These are phyloP conservation scores for Phytophthora fragariaefolia DNA, from an alignment of 352 stramenopile species.

Conservation along the genomic window DNA sequence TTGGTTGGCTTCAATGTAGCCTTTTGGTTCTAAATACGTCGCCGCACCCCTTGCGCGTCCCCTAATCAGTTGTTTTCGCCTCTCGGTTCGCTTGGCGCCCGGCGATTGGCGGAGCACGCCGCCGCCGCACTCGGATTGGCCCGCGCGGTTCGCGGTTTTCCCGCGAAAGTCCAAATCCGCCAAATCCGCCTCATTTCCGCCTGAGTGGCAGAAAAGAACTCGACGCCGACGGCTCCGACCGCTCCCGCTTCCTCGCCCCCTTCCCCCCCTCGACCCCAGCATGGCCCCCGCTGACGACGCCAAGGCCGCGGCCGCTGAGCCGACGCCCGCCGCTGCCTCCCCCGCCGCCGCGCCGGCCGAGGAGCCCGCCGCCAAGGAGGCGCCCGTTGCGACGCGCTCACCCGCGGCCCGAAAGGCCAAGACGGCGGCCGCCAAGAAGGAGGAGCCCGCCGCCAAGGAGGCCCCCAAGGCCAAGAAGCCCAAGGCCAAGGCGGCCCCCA, in stretches of 20 bases:
- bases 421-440: constrained; percentile 52
- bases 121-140: constrained; percentile 24
- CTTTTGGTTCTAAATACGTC: constrained; percentile 28
- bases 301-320: constrained; percentile 57
- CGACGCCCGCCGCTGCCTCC: constrained; percentile 32
- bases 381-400: constrained; percentile 45
- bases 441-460: constrained; percentile 36
- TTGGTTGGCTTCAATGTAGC: constrained; percentile 11
- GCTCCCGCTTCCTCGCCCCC: constrained; percentile 12
- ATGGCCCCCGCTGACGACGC: constrained; percentile 60
- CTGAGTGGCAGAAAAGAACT: constrained; percentile 55
- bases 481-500: constrained; percentile 47
- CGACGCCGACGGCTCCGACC: constrained; percentile 42
- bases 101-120: constrained; percentile 43
- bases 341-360: constrained; percentile 25
- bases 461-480: constrained; percentile 73
- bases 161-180: constrained; percentile 35
- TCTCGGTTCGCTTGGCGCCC: constrained; percentile 9
- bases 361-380: constrained; percentile 23
- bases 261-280: background rate
- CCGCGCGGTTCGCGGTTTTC: constrained; percentile 22
- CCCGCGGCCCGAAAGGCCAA: constrained; percentile 72
- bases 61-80: constrained; percentile 36
- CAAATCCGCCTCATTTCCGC: constrained; percentile 23
- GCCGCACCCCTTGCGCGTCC: constrained; percentile 27